Conservation (phyloP, 345 rosid genomes). For the Adansonia digitata region DNA sequence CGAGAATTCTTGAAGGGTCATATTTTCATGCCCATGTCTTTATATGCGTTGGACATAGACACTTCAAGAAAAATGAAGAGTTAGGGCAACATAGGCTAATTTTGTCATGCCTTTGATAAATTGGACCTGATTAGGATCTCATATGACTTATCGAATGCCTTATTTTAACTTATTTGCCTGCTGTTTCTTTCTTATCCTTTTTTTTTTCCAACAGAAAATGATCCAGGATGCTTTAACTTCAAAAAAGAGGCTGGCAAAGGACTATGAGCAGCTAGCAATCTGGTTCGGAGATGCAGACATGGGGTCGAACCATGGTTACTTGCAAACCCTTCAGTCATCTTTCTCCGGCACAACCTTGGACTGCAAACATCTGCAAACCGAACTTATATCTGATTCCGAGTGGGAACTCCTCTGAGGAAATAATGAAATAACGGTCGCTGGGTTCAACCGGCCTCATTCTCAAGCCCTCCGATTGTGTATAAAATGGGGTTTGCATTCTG, state of each 20-base stretch:
- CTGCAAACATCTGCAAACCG: not conserved
- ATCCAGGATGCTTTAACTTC: conserved; percentile 58
- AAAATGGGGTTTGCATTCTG: not conserved
- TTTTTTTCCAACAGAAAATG: conserved; percentile 41
- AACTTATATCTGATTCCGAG: conserved; percentile 6
- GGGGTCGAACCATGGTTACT: conserved; percentile 23
- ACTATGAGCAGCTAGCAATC: conserved; percentile 70
- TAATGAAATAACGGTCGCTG: not conserved
- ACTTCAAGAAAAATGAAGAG: no score
- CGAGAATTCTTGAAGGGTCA: no score
- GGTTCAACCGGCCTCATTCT: conserved; percentile 2
- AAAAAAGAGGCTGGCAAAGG: conserved; percentile 53
- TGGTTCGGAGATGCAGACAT: conserved; percentile 62
- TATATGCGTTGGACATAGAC: no score
- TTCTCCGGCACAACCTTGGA: not conserved
- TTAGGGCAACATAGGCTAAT: not conserved
- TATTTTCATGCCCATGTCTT: not conserved
- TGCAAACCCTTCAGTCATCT: conserved; percentile 9
- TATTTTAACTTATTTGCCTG: not conserved
- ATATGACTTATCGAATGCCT: not conserved
- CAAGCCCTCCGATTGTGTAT: not conserved
- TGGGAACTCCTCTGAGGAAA: conserved; percentile 7
- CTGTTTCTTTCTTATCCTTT: not conserved
- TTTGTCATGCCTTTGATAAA: not conserved
- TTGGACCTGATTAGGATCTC: not conserved